phyloP scores from a whole-genome alignment of 768 basidiomycete genomes.

The Brasilioporus rufonigricans region DNA sequence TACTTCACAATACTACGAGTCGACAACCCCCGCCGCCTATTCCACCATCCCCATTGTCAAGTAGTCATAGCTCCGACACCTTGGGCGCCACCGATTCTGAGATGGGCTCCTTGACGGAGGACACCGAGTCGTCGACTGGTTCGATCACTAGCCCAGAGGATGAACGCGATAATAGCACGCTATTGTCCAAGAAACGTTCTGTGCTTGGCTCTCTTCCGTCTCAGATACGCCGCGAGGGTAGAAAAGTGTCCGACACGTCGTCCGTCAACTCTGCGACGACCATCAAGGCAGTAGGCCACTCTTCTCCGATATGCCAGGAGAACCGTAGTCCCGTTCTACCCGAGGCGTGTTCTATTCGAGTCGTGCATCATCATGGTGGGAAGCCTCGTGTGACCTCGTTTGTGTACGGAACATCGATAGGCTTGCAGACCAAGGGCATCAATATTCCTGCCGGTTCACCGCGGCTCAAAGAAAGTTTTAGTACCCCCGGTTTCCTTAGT shows the following conservation, averaged over 20 bases:
- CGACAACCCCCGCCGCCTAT: constrained; percentile 19
- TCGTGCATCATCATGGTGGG: constrained; percentile 27
- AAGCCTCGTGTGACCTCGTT: constrained; percentile 29
- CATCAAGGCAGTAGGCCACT: constrained; percentile 29
- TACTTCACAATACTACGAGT: constrained; percentile 15
- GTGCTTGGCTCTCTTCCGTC: constrained; percentile 46
- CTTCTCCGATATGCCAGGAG: constrained; percentile 19
- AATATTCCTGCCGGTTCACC: constrained; percentile 17
- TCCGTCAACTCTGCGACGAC: constrained; percentile 38
- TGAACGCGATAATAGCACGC: constrained; percentile 31
- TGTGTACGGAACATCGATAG: constrained; percentile 23
- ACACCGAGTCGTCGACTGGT: constrained; percentile 54
- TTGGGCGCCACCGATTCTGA: constrained; percentile 52
- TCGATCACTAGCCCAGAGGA: constrained; percentile 52
- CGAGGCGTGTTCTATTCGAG: constrained; percentile 22
- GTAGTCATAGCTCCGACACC: constrained; percentile 44
- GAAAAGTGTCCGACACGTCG: constrained; percentile 34
- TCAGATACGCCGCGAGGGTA: constrained; percentile 41
- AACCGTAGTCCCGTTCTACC: constrained; percentile 15
- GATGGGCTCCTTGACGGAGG: constrained; percentile 61
- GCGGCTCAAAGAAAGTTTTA: constrained; percentile 37
- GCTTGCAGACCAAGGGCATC: constrained; percentile 13
- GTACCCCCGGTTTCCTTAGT: constrained; percentile 55
- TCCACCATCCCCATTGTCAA: constrained; percentile 33
- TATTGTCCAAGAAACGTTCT: constrained; percentile 36